phyloP scores from a whole-genome alignment of 768 basidiomycete genomes.

The Mycena alexandri region DNA sequence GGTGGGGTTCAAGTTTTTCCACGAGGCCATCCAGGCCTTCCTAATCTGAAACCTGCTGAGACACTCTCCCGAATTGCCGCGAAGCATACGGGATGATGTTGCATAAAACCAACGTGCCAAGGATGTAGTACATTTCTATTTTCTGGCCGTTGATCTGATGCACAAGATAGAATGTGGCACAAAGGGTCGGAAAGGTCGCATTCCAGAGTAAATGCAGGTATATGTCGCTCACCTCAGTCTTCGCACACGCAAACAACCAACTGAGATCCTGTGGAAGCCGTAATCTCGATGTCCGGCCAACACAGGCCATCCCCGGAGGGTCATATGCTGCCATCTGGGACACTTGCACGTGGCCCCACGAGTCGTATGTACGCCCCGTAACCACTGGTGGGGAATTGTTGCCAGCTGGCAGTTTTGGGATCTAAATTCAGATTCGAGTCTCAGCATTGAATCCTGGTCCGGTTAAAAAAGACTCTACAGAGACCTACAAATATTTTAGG shows the following conservation, averaged over 20 bases:
- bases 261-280: constrained; percentile 1
- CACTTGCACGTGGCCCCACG: neutral
- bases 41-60: too few species aligned
- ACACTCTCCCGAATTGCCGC: constrained; percentile 42
- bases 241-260: too few species aligned
- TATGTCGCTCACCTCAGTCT: too few species aligned
- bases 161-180: constrained; percentile 5
- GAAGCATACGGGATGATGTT: constrained; percentile 40
- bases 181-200: neutral
- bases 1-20: constrained; percentile 1
- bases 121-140: constrained; percentile 40
- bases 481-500: too few species aligned
- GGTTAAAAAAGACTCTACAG: too few species aligned
- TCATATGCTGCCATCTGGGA: neutral
- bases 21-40: too few species aligned
- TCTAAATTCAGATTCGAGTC: too few species aligned
- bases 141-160: neutral
- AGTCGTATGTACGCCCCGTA: neutral
- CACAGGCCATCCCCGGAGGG: constrained; percentile 5
- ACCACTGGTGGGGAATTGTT: constrained; percentile 6
- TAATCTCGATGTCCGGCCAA: constrained; percentile 2
- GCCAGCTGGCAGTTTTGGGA: too few species aligned
- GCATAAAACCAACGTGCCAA: constrained; percentile 32
- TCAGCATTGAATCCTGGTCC: too few species aligned
- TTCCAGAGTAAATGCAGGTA: neutral